These are phyloP conservation scores for Apiospora arundinis DNA, from an alignment of 2,329 filamentous ascomycete species.

Conservation along the genomic window DNA sequence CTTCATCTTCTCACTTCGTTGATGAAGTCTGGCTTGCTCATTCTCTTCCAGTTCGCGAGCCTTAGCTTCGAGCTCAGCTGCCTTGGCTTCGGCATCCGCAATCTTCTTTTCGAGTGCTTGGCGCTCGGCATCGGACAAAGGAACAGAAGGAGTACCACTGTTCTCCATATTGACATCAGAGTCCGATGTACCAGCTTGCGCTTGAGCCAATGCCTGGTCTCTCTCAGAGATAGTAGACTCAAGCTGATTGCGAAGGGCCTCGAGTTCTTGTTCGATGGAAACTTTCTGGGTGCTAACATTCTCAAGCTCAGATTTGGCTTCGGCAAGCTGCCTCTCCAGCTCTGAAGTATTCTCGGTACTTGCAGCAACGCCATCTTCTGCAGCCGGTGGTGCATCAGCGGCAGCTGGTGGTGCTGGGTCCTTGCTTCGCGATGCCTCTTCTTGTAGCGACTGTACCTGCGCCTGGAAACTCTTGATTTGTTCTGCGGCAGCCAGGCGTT, in stretches of 20 bases:
- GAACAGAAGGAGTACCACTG: conserved; percentile 32
- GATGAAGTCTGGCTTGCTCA: conserved; percentile 66
- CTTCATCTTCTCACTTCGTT: conserved; percentile 73
- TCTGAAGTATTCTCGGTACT: conserved; percentile 52
- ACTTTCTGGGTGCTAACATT: conserved; percentile 71
- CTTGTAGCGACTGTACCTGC: conserved; percentile 38
- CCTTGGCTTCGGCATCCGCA: conserved; percentile 64
- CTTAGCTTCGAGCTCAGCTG: conserved; percentile 69
- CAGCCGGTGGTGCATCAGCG: neutral
- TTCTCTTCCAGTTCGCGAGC: conserved; percentile 68
- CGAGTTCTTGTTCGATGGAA: conserved; percentile 68
- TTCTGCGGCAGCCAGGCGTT: conserved; percentile 45
- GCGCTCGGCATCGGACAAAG: conserved; percentile 62
- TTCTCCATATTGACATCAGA: conserved; percentile 40
- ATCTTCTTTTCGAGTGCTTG: conserved; percentile 68
- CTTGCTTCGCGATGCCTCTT: conserved; percentile 46
- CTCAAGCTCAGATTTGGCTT: conserved; percentile 67
- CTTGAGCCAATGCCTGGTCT: conserved; percentile 62
- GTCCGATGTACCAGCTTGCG: conserved; percentile 36
- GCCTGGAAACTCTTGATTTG: conserved; percentile 52
- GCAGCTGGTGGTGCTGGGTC: conserved; percentile 24
- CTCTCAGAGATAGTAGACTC: conserved; percentile 67
- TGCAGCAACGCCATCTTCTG: conserved; percentile 39
- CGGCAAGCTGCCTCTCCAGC: conserved; percentile 56
- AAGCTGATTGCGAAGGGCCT: conserved; percentile 63